Conservation (phyloP, 2,329 filamentous ascomycete species). For the Mariannaea elegans region DNA sequence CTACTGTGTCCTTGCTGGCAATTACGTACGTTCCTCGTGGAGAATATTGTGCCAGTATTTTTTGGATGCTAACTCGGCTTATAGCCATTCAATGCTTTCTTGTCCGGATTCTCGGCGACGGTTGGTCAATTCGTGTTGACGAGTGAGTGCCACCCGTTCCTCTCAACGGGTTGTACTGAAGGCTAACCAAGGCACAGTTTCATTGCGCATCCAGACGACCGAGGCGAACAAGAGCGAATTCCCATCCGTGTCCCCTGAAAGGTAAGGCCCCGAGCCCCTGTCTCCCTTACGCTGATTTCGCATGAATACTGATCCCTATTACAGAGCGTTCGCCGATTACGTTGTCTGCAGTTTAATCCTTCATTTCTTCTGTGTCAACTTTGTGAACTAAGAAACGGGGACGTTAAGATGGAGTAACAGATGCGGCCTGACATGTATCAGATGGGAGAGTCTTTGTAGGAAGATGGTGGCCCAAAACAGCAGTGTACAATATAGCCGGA, state of each 20-base stretch:
- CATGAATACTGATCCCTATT: slow-evolving; percentile 26
- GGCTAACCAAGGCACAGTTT: slow-evolving; percentile 55
- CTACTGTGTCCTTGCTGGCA: slow-evolving; percentile 91
- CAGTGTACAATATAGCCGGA: slow-evolving; percentile 33
- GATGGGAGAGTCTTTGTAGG: slow-evolving; percentile 10
- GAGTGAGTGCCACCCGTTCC: slow-evolving; percentile 59
- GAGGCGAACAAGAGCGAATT: slow-evolving; percentile 83
- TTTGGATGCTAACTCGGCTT: slow-evolving; percentile 28
- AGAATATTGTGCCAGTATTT: background rate
- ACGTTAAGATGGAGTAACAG: background rate
- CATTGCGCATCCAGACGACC: slow-evolving; percentile 91
- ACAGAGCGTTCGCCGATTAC: slow-evolving; percentile 93
- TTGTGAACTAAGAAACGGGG: slow-evolving; percentile 79
- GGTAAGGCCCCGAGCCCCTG: slow-evolving; percentile 57
- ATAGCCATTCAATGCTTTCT: slow-evolving; percentile 98
- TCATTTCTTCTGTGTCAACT: slow-evolving; percentile 99
- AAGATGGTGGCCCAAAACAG: slow-evolving; percentile 20
- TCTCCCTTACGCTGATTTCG: background rate
- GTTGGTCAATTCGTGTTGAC: slow-evolving; percentile 98
- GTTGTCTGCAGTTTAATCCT: slow-evolving; percentile 93
- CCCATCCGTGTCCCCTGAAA: slow-evolving; percentile 78
- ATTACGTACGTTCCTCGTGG: slow-evolving; percentile 77
- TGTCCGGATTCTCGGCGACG: slow-evolving; percentile 91
- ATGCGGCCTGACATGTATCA: slow-evolving; percentile 1
- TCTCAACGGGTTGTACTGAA: background rate